Evolutionary conservation across 2,329 filamentous ascomycete species (phyloP), one percentile per base, ranked within the genome.

Genomic region (Parafenestella ontariensis): DNA sequence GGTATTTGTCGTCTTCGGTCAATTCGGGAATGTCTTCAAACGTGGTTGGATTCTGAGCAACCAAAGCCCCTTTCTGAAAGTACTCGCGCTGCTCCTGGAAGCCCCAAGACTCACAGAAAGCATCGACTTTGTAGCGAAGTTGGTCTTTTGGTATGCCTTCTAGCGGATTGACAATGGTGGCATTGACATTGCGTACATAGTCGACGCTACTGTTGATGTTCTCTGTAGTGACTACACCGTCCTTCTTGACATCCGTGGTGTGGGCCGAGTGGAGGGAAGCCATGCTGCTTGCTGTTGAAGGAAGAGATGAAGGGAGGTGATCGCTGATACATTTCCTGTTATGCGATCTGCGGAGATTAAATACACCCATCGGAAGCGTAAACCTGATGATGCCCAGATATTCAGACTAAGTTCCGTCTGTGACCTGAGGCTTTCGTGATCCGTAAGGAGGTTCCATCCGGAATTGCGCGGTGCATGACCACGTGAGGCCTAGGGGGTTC

Each of bases 41-140:
- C 24, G 80, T 79, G 17, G 77, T 76, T 0, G 89, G 89, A 62
- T 87, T 84, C 72, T 90, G 88, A 1, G 90, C 90, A 13, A 92
- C 83, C 10, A 92, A 78, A 2, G 89, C 90, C 23, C 59, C 61
- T 33, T 61, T 62, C 52, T 84, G 80, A 39, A 91, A 46, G 33
- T 57, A 54, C 17, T 21, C 31, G 36, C 18, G 18, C 18, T 21
- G 10, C 3, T 39, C 36, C 18, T 20, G 18, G 20, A 39, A 21
- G 18, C 20, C 36, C 20, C 20, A 21, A 5, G 18, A 20, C 36
- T 21, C 18, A 15, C 18, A 20, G 9, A 39, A 39, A 5, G 18
- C 36, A 13, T 39, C 36, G 18, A 39, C 36, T 9, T 39, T 21
- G 18, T 21, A 9, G 9, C 18, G 18, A 8, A 39, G 20, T 21